Conservation (phyloP, 805 yeast species). For the Nakazawaea siamensis region DNA sequence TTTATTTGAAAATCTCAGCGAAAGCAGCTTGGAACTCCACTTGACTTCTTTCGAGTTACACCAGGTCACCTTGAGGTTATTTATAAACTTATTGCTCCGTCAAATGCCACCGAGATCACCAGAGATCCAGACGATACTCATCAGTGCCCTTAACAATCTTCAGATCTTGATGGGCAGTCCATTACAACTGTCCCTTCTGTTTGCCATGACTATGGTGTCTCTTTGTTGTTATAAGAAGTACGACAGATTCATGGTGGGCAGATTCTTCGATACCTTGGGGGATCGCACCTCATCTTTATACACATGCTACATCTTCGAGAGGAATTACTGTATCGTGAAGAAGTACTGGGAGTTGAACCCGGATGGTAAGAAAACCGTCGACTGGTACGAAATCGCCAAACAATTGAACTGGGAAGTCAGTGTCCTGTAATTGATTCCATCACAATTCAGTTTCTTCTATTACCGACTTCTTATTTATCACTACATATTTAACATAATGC, state of each 20-base stretch:
- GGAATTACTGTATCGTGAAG: neutral
- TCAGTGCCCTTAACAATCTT: constrained; percentile 14
- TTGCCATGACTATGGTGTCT: constrained; percentile 31
- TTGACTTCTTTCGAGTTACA: constrained; percentile 28
- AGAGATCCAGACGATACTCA: constrained; percentile 23
- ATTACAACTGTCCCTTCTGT: constrained; percentile 23
- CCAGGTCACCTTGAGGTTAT: constrained; percentile 19
- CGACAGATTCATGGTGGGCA: constrained; percentile 1
- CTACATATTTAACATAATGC: no score
- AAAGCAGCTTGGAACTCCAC: constrained; percentile 21
- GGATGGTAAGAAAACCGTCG: neutral
- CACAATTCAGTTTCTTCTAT: no score
- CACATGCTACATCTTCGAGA: neutral
- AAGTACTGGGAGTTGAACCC: constrained; percentile 8
- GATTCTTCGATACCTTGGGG: neutral
- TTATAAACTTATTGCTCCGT: constrained; percentile 17
- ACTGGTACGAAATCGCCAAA: constrained; percentile 5
- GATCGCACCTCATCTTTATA: neutral
- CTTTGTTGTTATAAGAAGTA: constrained; percentile 16
- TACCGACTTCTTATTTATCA: no score
- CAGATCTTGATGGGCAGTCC: constrained; percentile 24
- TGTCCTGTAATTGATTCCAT: constrained; percentile 5
- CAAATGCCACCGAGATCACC: constrained; percentile 10
- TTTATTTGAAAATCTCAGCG: constrained; percentile 6
- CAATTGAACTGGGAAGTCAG: constrained; percentile 6